Evolutionary conservation across 768 basidiomycete genomes (phyloP).

Genomic region (Boletus patriciae): DNA sequence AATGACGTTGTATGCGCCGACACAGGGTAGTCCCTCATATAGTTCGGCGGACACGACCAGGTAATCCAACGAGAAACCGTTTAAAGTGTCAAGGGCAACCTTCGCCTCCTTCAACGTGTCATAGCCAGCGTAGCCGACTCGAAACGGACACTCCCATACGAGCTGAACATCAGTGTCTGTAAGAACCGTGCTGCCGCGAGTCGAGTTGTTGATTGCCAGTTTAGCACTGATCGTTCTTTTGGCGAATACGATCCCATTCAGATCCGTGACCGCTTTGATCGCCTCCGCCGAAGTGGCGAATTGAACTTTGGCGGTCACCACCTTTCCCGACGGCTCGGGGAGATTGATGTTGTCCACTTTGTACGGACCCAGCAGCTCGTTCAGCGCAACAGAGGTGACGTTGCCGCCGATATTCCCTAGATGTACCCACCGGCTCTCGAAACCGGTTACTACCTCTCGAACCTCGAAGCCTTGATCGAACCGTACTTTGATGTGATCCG

Average conservation of each 20-base stretch:
- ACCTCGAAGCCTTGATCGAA: conserved; percentile 64
- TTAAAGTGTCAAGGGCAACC: conserved; percentile 46
- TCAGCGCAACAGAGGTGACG: conserved; percentile 38
- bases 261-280: conserved; percentile 46
- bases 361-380: conserved; percentile 42
- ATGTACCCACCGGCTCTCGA: conserved; percentile 65
- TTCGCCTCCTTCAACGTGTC: conserved; percentile 47
- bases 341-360: conserved; percentile 41
- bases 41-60: conserved; percentile 46
- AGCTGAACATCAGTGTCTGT: conserved; percentile 58
- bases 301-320: conserved; percentile 41
- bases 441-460: conserved; percentile 56
- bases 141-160: conserved; percentile 57
- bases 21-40: conserved; percentile 57
- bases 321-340: conserved; percentile 25
- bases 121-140: conserved; percentile 66
- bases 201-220: conserved; percentile 43
- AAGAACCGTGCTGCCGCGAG: conserved; percentile 39
- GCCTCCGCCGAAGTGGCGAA: conserved; percentile 53
- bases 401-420: conserved; percentile 49
- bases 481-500: conserved; percentile 56
- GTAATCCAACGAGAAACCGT: conserved; percentile 38
- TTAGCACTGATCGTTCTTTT: conserved; percentile 44
- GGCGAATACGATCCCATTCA: conserved; percentile 48
- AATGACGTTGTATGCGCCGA: conserved; percentile 60